Base-by-base conservation (phyloP, 2,329 filamentous ascomycete species). In the Lasiodiplodia sp. region DNA sequence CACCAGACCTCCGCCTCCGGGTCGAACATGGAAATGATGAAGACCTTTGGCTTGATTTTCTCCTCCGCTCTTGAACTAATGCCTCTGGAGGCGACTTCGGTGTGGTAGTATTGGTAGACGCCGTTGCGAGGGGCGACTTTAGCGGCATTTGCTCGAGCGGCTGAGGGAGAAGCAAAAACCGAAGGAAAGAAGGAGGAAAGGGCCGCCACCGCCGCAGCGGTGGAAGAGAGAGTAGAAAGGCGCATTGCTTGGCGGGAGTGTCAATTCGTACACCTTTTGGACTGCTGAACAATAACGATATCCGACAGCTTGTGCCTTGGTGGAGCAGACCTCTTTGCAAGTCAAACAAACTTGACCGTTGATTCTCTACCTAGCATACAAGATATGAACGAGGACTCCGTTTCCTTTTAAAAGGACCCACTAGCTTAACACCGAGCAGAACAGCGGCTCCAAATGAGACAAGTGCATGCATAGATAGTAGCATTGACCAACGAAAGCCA, bases 1-100 rank as follows among this genome's bases (percentile, higher is more conserved):
- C 88, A 87, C 89, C 89, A 93, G 21, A 74, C 71, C 55, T 75
- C 75, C 16, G 72, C 75, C 53, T 78, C 77, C 1, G 73, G 72
- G 4, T 66, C 67, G 67, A 89, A 89, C 86, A 90, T 87, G 71
- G 84, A 87, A 70, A 91, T 82, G 69, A 90, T 87, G 75, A 90
- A 84, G 58, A 90, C 82, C 71, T 89, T 90, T 11, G 88, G 88
- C 28, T 83, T 76, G 67, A 88, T 83, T 55, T 82, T 82, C 7
- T n/a, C 44, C 10, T 8, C n/a, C 18, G 7, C 44, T 47, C 44
- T 47, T 47, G 44, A 7, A 16, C 6, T 75, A 86, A 85, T 63
- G 10, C 16, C 40, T 60, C 31, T 25, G 23, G 14, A 3, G 51
- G 28, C 11, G 40, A 51, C 25, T 28, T 65, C 44, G 28, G 21